phyloP scores from a whole-genome alignment of 371 early-diverging fungal genomes.

The Blastocladiella emersonii region DNA sequence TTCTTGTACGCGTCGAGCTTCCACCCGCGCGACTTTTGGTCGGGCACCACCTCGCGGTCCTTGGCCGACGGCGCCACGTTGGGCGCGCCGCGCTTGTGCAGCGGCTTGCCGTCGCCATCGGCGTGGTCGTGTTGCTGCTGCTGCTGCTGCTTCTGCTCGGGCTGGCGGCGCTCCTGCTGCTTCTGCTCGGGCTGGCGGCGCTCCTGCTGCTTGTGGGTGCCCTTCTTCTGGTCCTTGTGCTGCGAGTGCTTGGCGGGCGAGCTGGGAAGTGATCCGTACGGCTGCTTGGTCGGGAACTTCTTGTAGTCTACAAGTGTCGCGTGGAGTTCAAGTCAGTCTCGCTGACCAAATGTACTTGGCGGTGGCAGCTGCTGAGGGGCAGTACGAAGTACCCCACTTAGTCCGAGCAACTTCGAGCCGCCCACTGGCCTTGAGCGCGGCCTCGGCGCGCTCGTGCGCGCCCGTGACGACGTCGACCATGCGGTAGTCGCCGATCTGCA shows the following conservation, averaged over 20 bases:
- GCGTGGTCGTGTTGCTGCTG: neutral
- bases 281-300: no score
- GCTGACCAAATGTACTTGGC: no score
- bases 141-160: neutral
- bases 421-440: neutral
- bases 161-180: neutral
- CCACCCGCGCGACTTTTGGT: conserved; percentile 24
- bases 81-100: neutral
- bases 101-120: neutral
- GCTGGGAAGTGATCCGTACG: no score
- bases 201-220: no score
- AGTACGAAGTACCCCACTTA: no score
- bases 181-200: neutral
- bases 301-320: no score
- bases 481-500: conserved; percentile 14
- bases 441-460: conserved; percentile 14
- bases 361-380: no score
- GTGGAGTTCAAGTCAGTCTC: no score
- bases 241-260: no score
- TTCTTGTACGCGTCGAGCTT: conserved; percentile 35
- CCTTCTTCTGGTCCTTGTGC: no score
- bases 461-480: conserved; percentile 27
- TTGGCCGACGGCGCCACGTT: no score
- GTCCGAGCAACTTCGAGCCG: no score
- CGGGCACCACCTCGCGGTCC: neutral